Evolutionary conservation across 2,329 filamentous ascomycete genomes (phyloP).

Genomic region (Zymoseptoria crescenta): DNA sequence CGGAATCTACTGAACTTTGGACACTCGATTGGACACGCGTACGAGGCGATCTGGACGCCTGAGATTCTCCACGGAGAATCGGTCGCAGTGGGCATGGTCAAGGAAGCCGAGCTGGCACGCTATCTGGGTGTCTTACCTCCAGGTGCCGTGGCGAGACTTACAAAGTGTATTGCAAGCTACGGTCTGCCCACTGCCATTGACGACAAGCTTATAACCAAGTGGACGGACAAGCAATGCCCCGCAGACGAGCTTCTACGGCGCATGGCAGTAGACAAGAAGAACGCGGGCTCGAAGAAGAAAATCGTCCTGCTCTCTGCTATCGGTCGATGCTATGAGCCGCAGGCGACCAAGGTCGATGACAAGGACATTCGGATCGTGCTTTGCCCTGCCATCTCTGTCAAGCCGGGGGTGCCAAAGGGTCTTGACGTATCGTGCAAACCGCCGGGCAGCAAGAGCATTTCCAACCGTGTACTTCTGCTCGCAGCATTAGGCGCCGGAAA

Average conservation of each 20-base stretch:
- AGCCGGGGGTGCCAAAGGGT: constrained; percentile 59
- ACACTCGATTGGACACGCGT: constrained; percentile 94
- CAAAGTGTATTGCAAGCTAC: constrained; percentile 92
- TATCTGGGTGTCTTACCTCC: constrained; percentile 79
- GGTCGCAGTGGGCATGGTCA: constrained; percentile 96
- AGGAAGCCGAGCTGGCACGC: constrained; percentile 87
- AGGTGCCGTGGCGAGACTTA: constrained; percentile 77
- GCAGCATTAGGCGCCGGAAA: constrained; percentile 81
- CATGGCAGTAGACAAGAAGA: constrained; percentile 99
- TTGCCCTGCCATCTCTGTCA: constrained; percentile 67
- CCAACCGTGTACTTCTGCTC: constrained; percentile 88
- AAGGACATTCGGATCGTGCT: constrained; percentile 73
- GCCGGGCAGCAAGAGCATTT: constrained; percentile 95
- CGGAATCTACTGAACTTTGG: constrained; percentile 95
- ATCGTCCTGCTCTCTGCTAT: constrained; percentile 88
- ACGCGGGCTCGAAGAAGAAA: constrained; percentile 90
- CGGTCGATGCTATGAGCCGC: constrained; percentile 77
- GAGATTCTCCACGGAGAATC: constrained; percentile 94
- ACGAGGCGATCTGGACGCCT: constrained; percentile 89
- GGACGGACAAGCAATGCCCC: constrained; percentile 78
- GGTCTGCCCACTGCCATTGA: constrained; percentile 76
- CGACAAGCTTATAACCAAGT: constrained; percentile 75
- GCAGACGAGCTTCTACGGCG: constrained; percentile 80
- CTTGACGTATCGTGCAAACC: constrained; percentile 71
- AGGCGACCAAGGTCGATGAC: constrained; percentile 84